These are phyloP conservation scores for Sporothrix euskadiensis DNA, from an alignment of 2,329 filamentous ascomycete genomes.

Conservation along the genomic window DNA sequence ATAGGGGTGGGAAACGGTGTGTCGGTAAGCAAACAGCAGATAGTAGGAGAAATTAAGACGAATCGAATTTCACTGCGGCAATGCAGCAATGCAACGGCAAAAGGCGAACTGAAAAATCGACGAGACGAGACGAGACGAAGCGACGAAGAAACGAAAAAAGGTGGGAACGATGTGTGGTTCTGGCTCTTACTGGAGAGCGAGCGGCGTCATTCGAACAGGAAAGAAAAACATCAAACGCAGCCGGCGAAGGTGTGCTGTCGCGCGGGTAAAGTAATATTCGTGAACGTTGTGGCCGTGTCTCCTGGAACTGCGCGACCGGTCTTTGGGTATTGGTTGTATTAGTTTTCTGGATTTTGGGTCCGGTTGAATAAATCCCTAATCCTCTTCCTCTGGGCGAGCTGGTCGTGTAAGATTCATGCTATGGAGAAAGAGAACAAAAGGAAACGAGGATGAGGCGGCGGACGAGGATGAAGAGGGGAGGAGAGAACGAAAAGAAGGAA, in stretches of 20 bases:
- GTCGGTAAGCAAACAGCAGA: slow-evolving; percentile 10
- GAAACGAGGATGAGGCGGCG: not conserved
- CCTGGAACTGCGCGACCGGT: not conserved
- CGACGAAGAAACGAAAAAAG: not conserved
- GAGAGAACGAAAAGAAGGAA: slow-evolving; percentile 1
- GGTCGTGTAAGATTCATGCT: slow-evolving; percentile 14
- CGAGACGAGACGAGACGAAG: not conserved
- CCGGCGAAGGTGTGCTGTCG: slow-evolving; percentile 23
- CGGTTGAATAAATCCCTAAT: not conserved
- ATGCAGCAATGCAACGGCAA: slow-evolving; percentile 8
- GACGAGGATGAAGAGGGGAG: slow-evolving; percentile 10
- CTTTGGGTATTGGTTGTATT: not conserved
- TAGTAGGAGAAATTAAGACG: slow-evolving; percentile 8
- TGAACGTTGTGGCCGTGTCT: slow-evolving; percentile 11
- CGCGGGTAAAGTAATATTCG: slow-evolving; percentile 24
- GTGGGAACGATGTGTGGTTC: not conserved
- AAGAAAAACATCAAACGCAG: slow-evolving; percentile 25
- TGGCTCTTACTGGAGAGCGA: not conserved
- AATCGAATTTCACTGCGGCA: slow-evolving; percentile 17
- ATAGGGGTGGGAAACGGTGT: not conserved
- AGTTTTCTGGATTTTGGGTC: not conserved
- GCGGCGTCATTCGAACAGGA: slow-evolving; percentile 17
- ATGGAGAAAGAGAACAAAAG: slow-evolving; percentile 1
- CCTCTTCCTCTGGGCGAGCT: slow-evolving; percentile 14
- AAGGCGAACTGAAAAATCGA: not conserved